Base-by-base conservation (phyloP, 371 early-diverging fungal species). In the Saksenaea oblongispora region DNA sequence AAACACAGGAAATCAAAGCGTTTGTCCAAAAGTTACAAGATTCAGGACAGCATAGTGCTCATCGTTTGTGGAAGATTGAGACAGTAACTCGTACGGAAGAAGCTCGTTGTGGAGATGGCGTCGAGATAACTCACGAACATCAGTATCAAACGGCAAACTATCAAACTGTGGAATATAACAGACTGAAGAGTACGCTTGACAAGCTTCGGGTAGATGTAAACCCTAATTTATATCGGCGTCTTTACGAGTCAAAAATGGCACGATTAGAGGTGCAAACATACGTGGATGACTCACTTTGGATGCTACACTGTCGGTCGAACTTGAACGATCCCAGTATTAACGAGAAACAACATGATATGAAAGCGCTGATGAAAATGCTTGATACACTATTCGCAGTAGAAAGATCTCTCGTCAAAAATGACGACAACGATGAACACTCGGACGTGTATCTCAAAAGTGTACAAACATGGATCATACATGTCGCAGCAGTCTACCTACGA, bases 261-360 rank as follows among this genome's bases (percentile, higher is more conserved):
- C 75, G 75, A 26, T 69, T 83, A 14, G 84, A 82, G 73, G 80
- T 87, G n/a, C 82, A 86, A 56, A 71, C 80, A 18, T 76, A 78
- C 65, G 61, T 82, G 60, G 82, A 86, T 55, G 69, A 79, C 47
- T 58, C 59, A 14, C 28, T 76, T n/a, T 55, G 75, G 79, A 72
- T 62, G 10, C 54, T 66, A 37, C 56, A 41, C 61, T 24, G 44
- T n/a, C 54, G 61, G 24, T 31, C 59, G 63, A 18, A 0, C 13
- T 41, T 17, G 36, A 54, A 17, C 35, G 67, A 15, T 63, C 68
- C 42, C 69, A 72, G 35, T 63, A 67, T 27, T 63, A 37, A 44
- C 22, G 55, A 54, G 17, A 37, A 66, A 34, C 41, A 61, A 24
- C 61, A 36, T 14, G 70, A 67, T 34, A 41, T 59, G 31, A 37